Base-by-base conservation (phyloP, 805 yeast species). In the Metschnikowia similis region DNA sequence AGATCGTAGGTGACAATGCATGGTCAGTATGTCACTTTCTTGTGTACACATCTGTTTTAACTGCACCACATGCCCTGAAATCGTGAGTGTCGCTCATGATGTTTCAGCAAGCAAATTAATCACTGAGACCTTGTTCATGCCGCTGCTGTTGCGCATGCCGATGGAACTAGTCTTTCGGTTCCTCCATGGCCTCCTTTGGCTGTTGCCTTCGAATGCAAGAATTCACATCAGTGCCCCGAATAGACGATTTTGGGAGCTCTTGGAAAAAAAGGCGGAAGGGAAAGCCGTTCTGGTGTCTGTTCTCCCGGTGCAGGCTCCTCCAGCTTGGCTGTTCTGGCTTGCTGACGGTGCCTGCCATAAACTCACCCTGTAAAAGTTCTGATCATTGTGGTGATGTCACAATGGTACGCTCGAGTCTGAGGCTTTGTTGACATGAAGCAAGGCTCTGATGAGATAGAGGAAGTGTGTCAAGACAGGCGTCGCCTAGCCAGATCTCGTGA, bases 101-200 rank as follows among this genome's bases (percentile, higher is more conserved):
- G 21, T 21, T 21, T 21, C 21, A 21, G 21, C 71, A 8, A 67
- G 31, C 9, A 60, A 28, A 17, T 58, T 50, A 16, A 64, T 44
- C 2, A 61, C 51, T 3, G 66, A 51, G 14, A 66, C 52, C 49
- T 48, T 46, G 56, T 67, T 67, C 43, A 61, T 40, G 5, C 50
- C 54, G 36, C 59, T 56, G 26, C 51, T 31, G 2, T 11, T 28
- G 46, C 49, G 41, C 14, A 6, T n/a, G 13, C 16, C 4, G 2
- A 60, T 39, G 13, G 9, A 42, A 37, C 13, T 60, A 35, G 3
- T 50, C 28, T 32, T 49, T 41, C 4, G 68, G 57, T 5, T 56
- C 44, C 7, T 45, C 36, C 21, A 48, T 49, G 7, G 56, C 42
- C 0, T 64, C 62, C 4, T 47, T 50, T 3, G 58, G 55, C 2